Evolutionary conservation across 1,284 basidiomycete species (phyloP).

Genomic region (Cerrena zonata): DNA sequence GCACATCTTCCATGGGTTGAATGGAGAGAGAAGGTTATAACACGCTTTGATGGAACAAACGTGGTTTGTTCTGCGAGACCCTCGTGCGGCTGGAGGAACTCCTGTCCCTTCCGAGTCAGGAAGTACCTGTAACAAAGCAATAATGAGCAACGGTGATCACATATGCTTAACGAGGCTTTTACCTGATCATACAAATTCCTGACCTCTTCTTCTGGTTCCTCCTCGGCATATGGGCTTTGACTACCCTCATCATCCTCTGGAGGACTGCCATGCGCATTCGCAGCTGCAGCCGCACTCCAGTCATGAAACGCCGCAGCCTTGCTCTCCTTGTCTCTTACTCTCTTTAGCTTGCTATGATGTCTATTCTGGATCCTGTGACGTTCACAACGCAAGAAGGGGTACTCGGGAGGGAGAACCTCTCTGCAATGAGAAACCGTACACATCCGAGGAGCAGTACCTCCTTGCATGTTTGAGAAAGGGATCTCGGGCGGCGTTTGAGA

Average conservation of each 20-base stretch:
- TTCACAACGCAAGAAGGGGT: conserved; percentile 49
- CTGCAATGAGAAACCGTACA: conserved; percentile 56
- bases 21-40: conserved; percentile 38
- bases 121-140: conserved; percentile 9
- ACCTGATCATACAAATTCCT: background rate
- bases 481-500: background rate
- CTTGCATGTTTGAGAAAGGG: background rate
- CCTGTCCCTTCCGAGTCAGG: conserved; percentile 17
- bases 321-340: conserved; percentile 40
- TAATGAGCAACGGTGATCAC: no score
- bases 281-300: conserved; percentile 22
- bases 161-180: no score
- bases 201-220: conserved; percentile 10
- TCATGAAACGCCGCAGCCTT: conserved; percentile 30
- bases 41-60: conserved; percentile 39
- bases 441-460: conserved; percentile 34
- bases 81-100: conserved; percentile 29
- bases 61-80: conserved; percentile 31
- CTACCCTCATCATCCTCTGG: background rate
- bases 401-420: conserved; percentile 40
- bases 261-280: background rate
- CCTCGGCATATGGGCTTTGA: conserved; percentile 4
- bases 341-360: conserved; percentile 47
- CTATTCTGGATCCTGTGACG: conserved; percentile 50
- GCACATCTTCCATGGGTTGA: conserved; percentile 42